Evolutionary conservation across 495 filamentous ascomycete genomes (phyloP).

Genomic region (Xylaria scruposa): DNA sequence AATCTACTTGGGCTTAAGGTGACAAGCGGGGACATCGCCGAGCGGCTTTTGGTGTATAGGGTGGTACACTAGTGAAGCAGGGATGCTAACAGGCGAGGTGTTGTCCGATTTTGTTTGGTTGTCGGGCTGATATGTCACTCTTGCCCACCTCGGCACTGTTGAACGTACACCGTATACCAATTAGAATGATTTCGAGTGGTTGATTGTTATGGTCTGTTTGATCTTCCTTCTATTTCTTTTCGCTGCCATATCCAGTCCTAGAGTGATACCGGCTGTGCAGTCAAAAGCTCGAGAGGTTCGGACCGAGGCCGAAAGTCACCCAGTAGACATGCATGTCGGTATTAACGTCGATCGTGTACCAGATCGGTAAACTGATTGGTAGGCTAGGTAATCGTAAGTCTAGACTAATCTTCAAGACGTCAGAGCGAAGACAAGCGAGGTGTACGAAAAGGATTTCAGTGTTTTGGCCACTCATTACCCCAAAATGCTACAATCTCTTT

Average conservation of each 20-base stretch:
- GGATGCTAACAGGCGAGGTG: background rate
- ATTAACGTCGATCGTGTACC: background rate
- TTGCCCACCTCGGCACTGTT: background rate
- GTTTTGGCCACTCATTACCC: too few species aligned
- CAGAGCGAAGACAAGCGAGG: too few species aligned
- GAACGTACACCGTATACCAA: background rate
- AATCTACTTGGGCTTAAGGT: too few species aligned
- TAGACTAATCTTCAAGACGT: background rate
- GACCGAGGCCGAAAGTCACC: constrained; percentile 7
- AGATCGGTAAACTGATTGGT: background rate
- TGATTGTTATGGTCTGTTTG: background rate
- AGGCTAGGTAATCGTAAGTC: background rate
- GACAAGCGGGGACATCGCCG: background rate
- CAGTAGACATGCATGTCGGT: background rate
- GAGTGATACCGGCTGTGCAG: too few species aligned
- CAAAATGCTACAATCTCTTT: too few species aligned
- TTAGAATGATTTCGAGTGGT: background rate
- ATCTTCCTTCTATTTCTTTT: background rate
- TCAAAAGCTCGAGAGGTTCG: constrained; percentile 16
- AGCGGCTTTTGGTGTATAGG: background rate
- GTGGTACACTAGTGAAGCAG: background rate
- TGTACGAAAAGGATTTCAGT: too few species aligned
- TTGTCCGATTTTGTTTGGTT: constrained; percentile 18
- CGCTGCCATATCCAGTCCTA: background rate
- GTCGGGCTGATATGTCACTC: background rate